A percentile compares a stretch with the other conserved stretches of the same genome.
Evolutionary conservation across 1,139 yeast species (phyloP).

Genomic region (Candida sanyaensis): DNA sequence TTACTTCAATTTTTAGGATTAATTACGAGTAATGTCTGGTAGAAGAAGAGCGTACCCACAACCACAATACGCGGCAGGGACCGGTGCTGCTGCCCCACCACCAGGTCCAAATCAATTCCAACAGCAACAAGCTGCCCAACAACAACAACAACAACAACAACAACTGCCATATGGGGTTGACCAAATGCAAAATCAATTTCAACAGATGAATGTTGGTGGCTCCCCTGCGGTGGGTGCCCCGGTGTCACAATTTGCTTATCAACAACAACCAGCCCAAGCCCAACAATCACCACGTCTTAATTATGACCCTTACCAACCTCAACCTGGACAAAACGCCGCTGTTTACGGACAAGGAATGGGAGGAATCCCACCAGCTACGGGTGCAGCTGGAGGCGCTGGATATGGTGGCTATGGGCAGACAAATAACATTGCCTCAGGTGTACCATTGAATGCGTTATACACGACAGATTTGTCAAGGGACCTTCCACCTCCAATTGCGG

Average conservation of each 20-base stretch:
- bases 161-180: conserved; percentile 26
- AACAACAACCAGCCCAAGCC: conserved; percentile 13
- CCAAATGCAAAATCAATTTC: conserved; percentile 43
- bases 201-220: conserved; percentile 35
- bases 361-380: conserved; percentile 13
- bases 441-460: conserved; percentile 82
- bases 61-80: conserved; percentile 55
- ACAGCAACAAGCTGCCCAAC: conserved; percentile 12
- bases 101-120: conserved; percentile 11
- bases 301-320: conserved; percentile 16
- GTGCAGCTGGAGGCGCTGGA: conserved; percentile 13
- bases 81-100: conserved; percentile 10
- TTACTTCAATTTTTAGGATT: background rate
- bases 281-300: conserved; percentile 15
- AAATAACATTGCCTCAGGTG: conserved; percentile 17
- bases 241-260: conserved; percentile 6
- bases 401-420: conserved; percentile 14
- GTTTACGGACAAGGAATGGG: conserved; percentile 16
- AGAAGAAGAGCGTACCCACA: conserved; percentile 67
- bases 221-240: conserved; percentile 10
- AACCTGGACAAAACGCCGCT: conserved; percentile 10
- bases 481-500: conserved; percentile 84
- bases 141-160: too few species aligned
- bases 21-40: conserved; percentile 25
- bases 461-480: conserved; percentile 83